Base-by-base conservation (phyloP, 176 grass and related monocot genomes). In the Alloteropsis semialata region DNA sequence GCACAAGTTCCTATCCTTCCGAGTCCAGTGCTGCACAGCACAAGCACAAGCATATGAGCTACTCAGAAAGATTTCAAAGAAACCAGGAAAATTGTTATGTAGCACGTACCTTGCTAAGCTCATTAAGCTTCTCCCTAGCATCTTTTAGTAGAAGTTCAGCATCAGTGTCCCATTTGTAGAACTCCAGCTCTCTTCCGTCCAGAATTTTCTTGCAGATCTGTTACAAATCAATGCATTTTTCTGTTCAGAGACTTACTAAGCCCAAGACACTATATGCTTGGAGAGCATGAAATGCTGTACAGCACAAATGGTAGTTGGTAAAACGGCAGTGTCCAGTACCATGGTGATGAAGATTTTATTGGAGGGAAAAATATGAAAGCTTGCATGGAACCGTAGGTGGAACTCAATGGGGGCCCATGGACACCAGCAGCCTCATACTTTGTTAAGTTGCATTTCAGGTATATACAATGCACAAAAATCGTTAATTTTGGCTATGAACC, bases 101-200 rank as follows among this genome's bases (percentile, higher is more conserved):
- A 54, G 17, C 65, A 16, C 48, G 4, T 92, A 98, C 96, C 93
- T 88, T 86, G 82, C 92, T 88, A 62, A 98, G 82, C 18, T 93
- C 90, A 69, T 98, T 95, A 57, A 98, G 91, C 68, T 87, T 86
- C 66, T 98, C 83, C 75, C 89, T 93, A 3, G 85, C 77, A 80
- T 85, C 87, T 86, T 92, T 95, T 41, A 98, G 79, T 43, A 90
- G 82, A 36, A 88, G 37, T 82, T 95, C 87, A 76, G 41, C 91
- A 88, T 98, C 91, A 77, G 75, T 36, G 66, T 92, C 89, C 92
- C 96, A 98, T 84, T 85, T 98, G 87, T 95, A 95, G 51, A 98
- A 95, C 42, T 98, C 92, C 38, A 95, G 75, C 65, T 92, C 82
- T 79, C 79, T 86, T 85, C 91, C 89, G 59, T 93, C 87, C 19